A percentile compares a stretch with the other conserved stretches of the same genome.
These are phyloP conservation scores for Dictyostelium citrinum DNA, from an alignment of 78 protist species.

Conservation along the genomic window DNA sequence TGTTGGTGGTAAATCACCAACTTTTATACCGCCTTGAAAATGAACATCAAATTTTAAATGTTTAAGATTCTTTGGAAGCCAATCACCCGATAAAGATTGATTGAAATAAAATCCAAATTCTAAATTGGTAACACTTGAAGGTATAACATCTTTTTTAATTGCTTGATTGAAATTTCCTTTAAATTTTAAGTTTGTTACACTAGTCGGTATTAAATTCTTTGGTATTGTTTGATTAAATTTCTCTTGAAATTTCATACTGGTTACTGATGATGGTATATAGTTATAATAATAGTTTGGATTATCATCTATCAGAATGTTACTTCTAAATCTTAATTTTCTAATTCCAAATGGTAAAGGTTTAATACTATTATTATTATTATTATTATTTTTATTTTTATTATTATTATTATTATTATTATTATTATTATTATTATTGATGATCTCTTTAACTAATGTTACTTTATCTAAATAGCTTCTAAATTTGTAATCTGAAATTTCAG, in stretches of 20 bases:
- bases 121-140: background rate
- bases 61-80: background rate
- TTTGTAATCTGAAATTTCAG: background rate
- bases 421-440: too few species aligned
- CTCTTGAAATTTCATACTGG: background rate
- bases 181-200: background rate
- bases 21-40: background rate
- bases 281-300: background rate
- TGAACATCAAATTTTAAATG: background rate
- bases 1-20: background rate
- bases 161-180: background rate
- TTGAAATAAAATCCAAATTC: background rate
- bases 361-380: too few species aligned
- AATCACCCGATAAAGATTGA: background rate
- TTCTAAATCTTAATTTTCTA: background rate
- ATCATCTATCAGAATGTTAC: too few species aligned
- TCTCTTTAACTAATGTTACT: background rate
- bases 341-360: background rate
- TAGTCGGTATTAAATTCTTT: background rate
- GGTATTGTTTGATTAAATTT: background rate
- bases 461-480: background rate
- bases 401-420: too few species aligned
- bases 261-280: background rate
- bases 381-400: too few species aligned
- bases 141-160: background rate